These are phyloP conservation scores for Mortierella antarctica DNA, from an alignment of 192 early-diverging fungal genomes.

Conservation along the genomic window DNA sequence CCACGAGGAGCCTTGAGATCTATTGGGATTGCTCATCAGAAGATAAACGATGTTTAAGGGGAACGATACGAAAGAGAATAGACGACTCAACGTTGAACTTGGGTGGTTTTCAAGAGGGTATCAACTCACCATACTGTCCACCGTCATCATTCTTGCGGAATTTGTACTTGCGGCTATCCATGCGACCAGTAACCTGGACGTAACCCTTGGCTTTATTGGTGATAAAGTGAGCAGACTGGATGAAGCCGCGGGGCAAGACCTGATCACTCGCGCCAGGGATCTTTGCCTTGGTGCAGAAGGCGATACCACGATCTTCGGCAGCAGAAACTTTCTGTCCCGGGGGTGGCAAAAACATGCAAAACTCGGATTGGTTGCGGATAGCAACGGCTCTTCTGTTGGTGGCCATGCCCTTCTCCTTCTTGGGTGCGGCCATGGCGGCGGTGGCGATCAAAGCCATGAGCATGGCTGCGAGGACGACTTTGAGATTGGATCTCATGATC, in stretches of 20 bases:
- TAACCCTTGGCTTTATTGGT: slow-evolving; percentile 27
- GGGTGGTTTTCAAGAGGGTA: too few species aligned
- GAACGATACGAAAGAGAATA: too few species aligned
- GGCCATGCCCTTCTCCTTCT: neutral
- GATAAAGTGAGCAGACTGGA: slow-evolving; percentile 54
- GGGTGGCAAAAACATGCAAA: slow-evolving; percentile 41
- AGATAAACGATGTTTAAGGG: too few species aligned
- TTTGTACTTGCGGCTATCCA: slow-evolving; percentile 51
- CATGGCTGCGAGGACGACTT: slow-evolving; percentile 25
- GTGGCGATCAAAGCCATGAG: slow-evolving; percentile 33
- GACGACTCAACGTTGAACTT: too few species aligned
- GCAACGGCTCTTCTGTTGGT: neutral
- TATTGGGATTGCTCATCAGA: too few species aligned
- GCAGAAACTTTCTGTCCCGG: slow-evolving; percentile 18
- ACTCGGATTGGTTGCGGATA: slow-evolving; percentile 17
- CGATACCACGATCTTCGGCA: slow-evolving; percentile 32
- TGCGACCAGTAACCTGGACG: slow-evolving; percentile 64
- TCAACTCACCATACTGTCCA: slow-evolving; percentile 59
- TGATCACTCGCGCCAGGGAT: slow-evolving; percentile 50
- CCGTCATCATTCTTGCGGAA: slow-evolving; percentile 55
- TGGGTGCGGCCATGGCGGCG: slow-evolving; percentile 20
- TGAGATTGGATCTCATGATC: neutral
- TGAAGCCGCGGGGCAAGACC: slow-evolving; percentile 51
- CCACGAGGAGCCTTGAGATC: slow-evolving; percentile 47
- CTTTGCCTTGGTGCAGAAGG: slow-evolving; percentile 40